Percentiles rank a stretch among this genome's conserved stretches.
Evolutionary conservation across 1,284 basidiomycete species (phyloP).

Genomic region (Xanthoconium separans): DNA sequence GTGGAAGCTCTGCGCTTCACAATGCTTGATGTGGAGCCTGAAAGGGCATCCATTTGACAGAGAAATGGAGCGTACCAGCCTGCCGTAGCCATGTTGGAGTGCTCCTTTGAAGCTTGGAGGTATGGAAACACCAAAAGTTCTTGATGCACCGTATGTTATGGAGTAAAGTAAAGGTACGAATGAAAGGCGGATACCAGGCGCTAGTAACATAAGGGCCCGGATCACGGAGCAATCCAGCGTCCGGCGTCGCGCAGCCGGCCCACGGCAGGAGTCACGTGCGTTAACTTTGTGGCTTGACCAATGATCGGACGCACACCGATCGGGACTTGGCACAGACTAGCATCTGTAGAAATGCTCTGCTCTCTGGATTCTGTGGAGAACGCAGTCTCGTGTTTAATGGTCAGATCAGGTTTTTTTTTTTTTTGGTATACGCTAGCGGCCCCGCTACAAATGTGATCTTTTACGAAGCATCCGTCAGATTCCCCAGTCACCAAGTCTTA

Average conservation of each 20-base stretch:
- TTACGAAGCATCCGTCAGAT: too few species aligned
- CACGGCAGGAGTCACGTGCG: background rate
- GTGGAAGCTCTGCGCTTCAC: background rate
- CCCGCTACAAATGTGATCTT: too few species aligned
- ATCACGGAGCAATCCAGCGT: background rate
- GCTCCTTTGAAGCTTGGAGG: background rate
- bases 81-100: background rate
- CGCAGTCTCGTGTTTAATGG: too few species aligned
- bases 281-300: background rate
- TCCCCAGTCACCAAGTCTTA: too few species aligned
- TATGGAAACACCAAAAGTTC: background rate
- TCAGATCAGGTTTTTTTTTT: too few species aligned
- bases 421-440: too few species aligned
- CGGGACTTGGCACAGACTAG: too few species aligned
- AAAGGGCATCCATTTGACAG: slow-evolving; percentile 5
- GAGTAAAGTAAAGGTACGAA: background rate
- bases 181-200: background rate
- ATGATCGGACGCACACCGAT: too few species aligned
- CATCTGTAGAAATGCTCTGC: too few species aligned
- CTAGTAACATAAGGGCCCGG: background rate
- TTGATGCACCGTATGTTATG: background rate
- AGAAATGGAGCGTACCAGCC: background rate
- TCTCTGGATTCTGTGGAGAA: too few species aligned
- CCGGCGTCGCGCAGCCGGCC: background rate
- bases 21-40: background rate